Evolutionary conservation across 1,139 yeast genomes (phyloP).

Genomic region (Geotrichum candidum): DNA sequence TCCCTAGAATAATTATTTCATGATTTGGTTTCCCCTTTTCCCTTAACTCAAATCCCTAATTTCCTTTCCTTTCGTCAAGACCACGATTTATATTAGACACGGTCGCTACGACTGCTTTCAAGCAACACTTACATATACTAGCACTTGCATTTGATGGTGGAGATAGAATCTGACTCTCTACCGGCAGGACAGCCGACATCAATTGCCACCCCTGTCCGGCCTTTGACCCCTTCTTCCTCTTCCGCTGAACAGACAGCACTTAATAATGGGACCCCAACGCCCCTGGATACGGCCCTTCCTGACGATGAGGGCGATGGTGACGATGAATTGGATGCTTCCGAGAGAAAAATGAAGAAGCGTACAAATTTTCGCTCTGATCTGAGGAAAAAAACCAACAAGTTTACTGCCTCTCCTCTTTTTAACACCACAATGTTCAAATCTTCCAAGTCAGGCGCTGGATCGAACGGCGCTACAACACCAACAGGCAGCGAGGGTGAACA

Average conservation of each 20-base stretch:
- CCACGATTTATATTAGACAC: neutral
- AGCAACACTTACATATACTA: neutral
- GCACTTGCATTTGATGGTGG: neutral
- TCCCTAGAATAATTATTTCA: too few species aligned
- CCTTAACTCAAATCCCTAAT: neutral
- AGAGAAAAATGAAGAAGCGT: neutral
- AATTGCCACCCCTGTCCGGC: neutral
- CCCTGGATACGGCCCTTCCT: neutral
- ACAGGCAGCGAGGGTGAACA: conserved; percentile 5
- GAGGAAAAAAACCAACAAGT: conserved; percentile 3
- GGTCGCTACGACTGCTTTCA: neutral
- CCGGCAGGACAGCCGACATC: neutral
- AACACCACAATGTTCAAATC: conserved; percentile 6
- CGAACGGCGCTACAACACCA: neutral
- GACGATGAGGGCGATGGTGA: conserved; percentile 5
- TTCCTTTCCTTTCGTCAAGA: neutral
- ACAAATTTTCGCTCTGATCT: conserved; percentile 3
- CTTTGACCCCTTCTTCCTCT: neutral
- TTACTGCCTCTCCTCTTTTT: conserved; percentile 1
- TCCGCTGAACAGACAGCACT: neutral
- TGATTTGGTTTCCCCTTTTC: neutral
- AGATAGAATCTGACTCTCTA: neutral
- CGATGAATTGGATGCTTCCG: conserved; percentile 6
- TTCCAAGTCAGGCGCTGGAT: neutral
- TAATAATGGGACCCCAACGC: neutral